Conservation (phyloP, 2,329 filamentous ascomycete genomes). For the Colletotrichum tropicicola region DNA sequence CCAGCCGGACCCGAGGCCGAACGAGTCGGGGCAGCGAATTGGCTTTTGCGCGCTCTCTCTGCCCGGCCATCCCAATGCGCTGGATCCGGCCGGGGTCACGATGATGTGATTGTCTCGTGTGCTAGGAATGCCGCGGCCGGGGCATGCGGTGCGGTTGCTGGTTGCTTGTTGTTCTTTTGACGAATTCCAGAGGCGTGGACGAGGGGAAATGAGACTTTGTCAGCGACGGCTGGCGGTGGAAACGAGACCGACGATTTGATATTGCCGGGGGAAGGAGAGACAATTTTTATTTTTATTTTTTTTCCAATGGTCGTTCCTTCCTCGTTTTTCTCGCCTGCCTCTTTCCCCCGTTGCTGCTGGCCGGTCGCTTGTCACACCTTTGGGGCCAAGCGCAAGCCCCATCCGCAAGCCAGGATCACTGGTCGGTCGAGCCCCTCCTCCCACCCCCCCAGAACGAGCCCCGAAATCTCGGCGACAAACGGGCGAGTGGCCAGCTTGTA, state of each 20-base stretch:
- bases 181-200: slow-evolving; percentile 15
- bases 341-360: not conserved
- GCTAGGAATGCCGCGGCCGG: slow-evolving; percentile 14
- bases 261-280: slow-evolving; percentile 6
- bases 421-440: slow-evolving; percentile 18
- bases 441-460: slow-evolving; percentile 16
- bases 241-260: slow-evolving; percentile 12
- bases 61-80: slow-evolving; percentile 26
- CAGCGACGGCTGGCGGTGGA: not conserved
- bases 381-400: slow-evolving; percentile 24
- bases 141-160: not conserved
- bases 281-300: not conserved
- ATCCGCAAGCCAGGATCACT: slow-evolving; percentile 21
- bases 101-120: slow-evolving; percentile 31
- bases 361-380: slow-evolving; percentile 20
- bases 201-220: not conserved
- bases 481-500: slow-evolving; percentile 21
- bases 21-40: slow-evolving; percentile 22
- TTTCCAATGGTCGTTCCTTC: not conserved
- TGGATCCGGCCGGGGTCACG: slow-evolving; percentile 21
- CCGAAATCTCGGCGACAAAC: slow-evolving; percentile 29
- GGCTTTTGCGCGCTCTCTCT: slow-evolving; percentile 6
- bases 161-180: not conserved
- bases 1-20: slow-evolving; percentile 23
- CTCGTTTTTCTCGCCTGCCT: not conserved